A percentile compares a stretch with the other conserved stretches of the same genome.
These are phyloP conservation scores for Pseudogymnoascus sp. DNA, from an alignment of 2,329 filamentous ascomycete species.

Conservation along the genomic window DNA sequence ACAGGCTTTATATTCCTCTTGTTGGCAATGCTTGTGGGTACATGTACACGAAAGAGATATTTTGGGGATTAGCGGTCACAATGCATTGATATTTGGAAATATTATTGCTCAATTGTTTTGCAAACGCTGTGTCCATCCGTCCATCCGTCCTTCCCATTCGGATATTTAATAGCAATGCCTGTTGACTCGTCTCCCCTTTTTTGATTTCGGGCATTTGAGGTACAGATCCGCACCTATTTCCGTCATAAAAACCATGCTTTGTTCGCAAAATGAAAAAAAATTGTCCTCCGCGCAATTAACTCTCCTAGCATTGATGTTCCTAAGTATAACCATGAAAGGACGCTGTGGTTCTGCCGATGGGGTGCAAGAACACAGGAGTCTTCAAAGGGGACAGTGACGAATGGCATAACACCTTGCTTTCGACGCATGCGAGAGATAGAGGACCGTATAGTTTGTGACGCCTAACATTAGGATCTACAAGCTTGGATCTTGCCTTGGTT, in stretches of 20 bases:
- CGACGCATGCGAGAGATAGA: not conserved
- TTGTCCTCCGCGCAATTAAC: not conserved
- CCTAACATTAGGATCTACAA: too few species aligned
- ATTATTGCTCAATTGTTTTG: not conserved
- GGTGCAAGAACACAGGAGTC: not conserved
- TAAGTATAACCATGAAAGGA: not conserved
- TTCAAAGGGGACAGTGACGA: not conserved
- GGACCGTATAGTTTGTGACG: not conserved
- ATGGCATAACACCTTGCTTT: not conserved
- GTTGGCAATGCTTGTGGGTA: constrained; percentile 6
- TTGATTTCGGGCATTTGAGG: not conserved
- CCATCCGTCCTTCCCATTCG: not conserved
- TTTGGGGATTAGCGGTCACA: constrained; percentile 1
- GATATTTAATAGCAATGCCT: not conserved
- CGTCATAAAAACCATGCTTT: not conserved
- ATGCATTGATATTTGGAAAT: not conserved
- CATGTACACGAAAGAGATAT: constrained; percentile 1
- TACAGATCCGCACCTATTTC: not conserved
- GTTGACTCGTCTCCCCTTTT: not conserved
- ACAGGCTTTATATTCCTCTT: not conserved
- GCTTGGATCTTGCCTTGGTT: too few species aligned
- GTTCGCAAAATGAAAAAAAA: not conserved
- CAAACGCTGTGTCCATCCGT: not conserved
- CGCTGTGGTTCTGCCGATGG: not conserved
- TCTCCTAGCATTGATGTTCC: not conserved